Evolutionary conservation across 1,139 yeast genomes (phyloP), one percentile per base, ranked within the genome.

Genomic region (Kluyveromyces sp.): DNA sequence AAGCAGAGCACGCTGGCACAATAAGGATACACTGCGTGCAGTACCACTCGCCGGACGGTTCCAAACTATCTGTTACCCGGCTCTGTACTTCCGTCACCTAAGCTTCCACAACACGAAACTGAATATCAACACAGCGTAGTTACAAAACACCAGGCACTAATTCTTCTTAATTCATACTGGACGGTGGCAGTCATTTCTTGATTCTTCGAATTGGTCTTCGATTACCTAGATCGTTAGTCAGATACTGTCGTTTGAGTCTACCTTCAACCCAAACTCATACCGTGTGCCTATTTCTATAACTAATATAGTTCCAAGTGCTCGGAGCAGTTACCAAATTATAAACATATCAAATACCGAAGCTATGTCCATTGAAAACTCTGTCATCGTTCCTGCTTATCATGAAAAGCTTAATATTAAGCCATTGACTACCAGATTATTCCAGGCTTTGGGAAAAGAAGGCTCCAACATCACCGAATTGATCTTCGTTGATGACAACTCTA

Each of bases 401-500:
- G 75, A 70, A 50, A 69, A 62, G 51, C 60, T 67, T 20, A 70
- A 70, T 54, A 69, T 70, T 54, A 65, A 68, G 46, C 74, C 74
- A 16, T 57, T 70, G 45, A 70, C 74, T 41, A 67, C 68, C 22
- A 61, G 74, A 46, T 54, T 70, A 22, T 70, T 70, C 49, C 71
- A 70, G 8, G 74, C 74, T 28, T 51, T 70, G 45, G 73, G 73
- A 48, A 66, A 61, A 41, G 62, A 60, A 18, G 65, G 57, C 7
- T 63, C 72, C 13, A 62, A 65, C 45, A 55, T 49, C 26, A 68
- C 74, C 3, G 75, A 70, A 52, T 56, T 70, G 50, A 69, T 70
- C 56, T 70, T 67, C 49, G 75, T 70, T 32, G 75, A 70, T 51
- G 75, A 70, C 53, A 70, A 70, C 55, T 69, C 74, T n/a, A 61